Evolutionary conservation across 805 yeast species (phyloP).

Genomic region (Grigorovia jiainica): DNA sequence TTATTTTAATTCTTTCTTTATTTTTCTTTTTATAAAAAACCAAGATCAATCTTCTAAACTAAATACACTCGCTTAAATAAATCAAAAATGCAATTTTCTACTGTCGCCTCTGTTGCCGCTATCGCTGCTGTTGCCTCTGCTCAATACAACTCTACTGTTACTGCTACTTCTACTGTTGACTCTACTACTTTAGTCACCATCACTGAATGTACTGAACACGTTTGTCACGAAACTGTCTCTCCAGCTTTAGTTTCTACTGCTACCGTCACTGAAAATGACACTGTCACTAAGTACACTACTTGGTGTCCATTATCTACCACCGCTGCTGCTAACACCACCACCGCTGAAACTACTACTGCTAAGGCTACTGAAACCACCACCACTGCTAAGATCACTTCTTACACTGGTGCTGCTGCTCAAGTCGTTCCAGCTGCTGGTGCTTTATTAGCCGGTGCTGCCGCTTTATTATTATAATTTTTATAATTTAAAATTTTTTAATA

Average conservation of each 20-base stretch:
- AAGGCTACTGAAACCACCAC: conserved; percentile 23
- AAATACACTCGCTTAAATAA: neutral
- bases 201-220: conserved; percentile 28
- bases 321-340: conserved; percentile 22
- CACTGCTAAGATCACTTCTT: conserved; percentile 22
- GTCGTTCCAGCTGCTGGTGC: conserved; percentile 41
- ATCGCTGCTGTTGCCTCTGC: conserved; percentile 27
- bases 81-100: conserved; percentile 35
- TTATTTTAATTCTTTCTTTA: neutral
- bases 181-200: conserved; percentile 30
- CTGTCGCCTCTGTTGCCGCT: conserved; percentile 31
- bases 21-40: too few relatives aligned
- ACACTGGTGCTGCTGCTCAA: conserved; percentile 37
- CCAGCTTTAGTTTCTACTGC: conserved; percentile 30
- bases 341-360: conserved; percentile 22
- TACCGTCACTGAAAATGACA: conserved; percentile 24
- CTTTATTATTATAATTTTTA: conserved; percentile 39
- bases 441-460: conserved; percentile 40
- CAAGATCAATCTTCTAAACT: neutral
- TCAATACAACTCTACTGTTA: conserved; percentile 20
- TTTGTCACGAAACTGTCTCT: conserved; percentile 26
- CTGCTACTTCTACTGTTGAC: conserved; percentile 14
- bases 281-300: conserved; percentile 22
- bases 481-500: too few relatives aligned
- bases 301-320: conserved; percentile 34